These are phyloP conservation scores for Datura wrightii DNA, from an alignment of 257 asterid species.

Conservation along the genomic window DNA sequence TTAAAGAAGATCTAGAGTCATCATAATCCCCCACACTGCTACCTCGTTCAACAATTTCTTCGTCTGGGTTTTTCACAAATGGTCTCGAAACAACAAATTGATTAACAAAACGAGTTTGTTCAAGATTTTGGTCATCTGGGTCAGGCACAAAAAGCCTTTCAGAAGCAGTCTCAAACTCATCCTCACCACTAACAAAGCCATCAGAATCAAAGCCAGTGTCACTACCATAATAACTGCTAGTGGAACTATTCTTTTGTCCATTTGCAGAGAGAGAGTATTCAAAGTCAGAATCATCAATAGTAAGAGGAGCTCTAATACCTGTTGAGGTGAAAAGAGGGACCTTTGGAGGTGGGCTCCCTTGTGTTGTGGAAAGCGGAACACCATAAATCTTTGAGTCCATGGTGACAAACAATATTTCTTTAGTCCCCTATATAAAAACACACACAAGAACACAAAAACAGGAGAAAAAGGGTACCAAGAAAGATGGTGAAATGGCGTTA, in stretches of 20 bases:
- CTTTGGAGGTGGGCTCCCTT: slow-evolving; percentile 49
- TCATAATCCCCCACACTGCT: slow-evolving; percentile 31
- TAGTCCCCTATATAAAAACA: not conserved
- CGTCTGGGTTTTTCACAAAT: slow-evolving; percentile 41
- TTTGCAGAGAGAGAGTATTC: slow-evolving; percentile 57
- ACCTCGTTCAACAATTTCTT: slow-evolving; percentile 31
- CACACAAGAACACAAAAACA: slow-evolving; percentile 20
- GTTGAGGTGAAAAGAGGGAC: slow-evolving; percentile 39
- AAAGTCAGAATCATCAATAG: slow-evolving; percentile 78
- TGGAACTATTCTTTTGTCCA: slow-evolving; percentile 42
- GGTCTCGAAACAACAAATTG: slow-evolving; percentile 45
- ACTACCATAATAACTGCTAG: slow-evolving; percentile 53
- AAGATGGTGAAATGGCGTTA: slow-evolving; percentile 12
- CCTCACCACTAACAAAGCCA: slow-evolving; percentile 66
- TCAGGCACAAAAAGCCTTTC: slow-evolving; percentile 42
- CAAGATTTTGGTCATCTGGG: slow-evolving; percentile 48
- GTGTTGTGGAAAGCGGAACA: slow-evolving; percentile 62
- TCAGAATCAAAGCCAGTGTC: slow-evolving; percentile 57
- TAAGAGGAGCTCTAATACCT: slow-evolving; percentile 95
- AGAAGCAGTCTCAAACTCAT: slow-evolving; percentile 49
- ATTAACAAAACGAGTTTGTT: slow-evolving; percentile 45
- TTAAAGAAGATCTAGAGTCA: slow-evolving; percentile 46
- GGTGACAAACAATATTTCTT: not conserved
- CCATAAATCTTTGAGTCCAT: slow-evolving; percentile 64
- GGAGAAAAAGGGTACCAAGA: not conserved